Evolutionary conservation across 1,139 yeast genomes (phyloP), one percentile per base, ranked within the genome.

Genomic region (Pichia sp.): DNA sequence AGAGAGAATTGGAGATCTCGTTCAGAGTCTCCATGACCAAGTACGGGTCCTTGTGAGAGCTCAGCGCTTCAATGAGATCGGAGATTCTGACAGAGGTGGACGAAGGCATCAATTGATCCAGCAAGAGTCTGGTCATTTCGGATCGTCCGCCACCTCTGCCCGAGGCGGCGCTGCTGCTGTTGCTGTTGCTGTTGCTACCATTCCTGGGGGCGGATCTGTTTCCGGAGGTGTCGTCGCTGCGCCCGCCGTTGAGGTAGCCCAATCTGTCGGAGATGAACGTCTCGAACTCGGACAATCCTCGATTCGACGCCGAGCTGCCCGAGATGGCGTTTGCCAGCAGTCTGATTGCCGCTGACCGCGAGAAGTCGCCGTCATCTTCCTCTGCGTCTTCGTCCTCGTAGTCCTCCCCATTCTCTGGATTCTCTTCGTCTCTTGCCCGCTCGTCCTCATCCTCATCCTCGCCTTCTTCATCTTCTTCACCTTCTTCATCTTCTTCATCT

Each of bases 1-100:
- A 70, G 12, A 87, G 65, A 52, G 80, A 72, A 61, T 81, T 88
- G 17, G 86, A 78, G 30, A 87, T 67, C 63, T 85, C 89, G 60
- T 79, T 83, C 54, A 86, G 70, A 6, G 84, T 78, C 64, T 85
- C 92, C 52, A 79, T 65, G 4, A 80, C 67, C 30, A 78, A 55
- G 57, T 71, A 80, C 0, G 82, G 70, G 60, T 80, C 83, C 1
- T 74, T 77, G 12, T 80, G 71, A 53, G 72, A 75, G 41, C 67
- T 68, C 48, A 83, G 66, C 43, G 76, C 78, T 8, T 71, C 68
- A 1, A 80, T 65, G 30, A 81, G 68, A 1, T 71, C 71, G 43
- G 79, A 17, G 30, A 61, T 43, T 49, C 53, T 50, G 33, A 54
- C 43, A 5, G 47, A 16, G 10, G 41, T 16, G 12, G 49, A n/a